These are phyloP conservation scores for Metschnikowia continentalis DNA, from an alignment of 805 yeast species.

Conservation along the genomic window DNA sequence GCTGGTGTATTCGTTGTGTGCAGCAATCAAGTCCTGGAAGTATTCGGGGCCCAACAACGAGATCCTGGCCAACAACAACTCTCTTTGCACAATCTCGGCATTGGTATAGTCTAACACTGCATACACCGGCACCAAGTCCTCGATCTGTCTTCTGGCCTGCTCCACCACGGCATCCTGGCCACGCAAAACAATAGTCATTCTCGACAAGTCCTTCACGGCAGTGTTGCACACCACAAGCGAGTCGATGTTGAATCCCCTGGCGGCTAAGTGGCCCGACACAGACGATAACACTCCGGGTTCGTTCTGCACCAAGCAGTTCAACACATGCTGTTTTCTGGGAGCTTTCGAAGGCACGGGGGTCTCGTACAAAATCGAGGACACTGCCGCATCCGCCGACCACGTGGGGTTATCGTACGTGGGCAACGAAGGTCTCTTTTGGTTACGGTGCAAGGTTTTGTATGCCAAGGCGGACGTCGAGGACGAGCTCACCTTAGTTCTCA, in stretches of 20 bases:
- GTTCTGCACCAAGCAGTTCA: slow-evolving; percentile 95
- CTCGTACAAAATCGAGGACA: slow-evolving; percentile 90
- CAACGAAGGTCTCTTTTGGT: slow-evolving; percentile 80
- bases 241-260: slow-evolving; percentile 97
- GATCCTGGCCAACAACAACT: slow-evolving; percentile 84
- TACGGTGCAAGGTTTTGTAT: slow-evolving; percentile 85
- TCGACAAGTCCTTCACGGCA: slow-evolving; percentile 88
- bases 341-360: slow-evolving; percentile 64
- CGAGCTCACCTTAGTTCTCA: slow-evolving; percentile 24
- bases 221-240: slow-evolving; percentile 95
- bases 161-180: slow-evolving; percentile 97
- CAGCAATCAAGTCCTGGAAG: slow-evolving; percentile 88
- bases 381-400: slow-evolving; percentile 97
- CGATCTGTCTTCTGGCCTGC: slow-evolving; percentile 97
- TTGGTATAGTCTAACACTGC: slow-evolving; percentile 94
- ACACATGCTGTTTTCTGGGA: slow-evolving; percentile 78
- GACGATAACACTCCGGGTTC: slow-evolving; percentile 97
- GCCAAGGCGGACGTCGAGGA: slow-evolving; percentile 92
- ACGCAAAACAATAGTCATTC: slow-evolving; percentile 93
- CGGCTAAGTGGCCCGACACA: slow-evolving; percentile 93
- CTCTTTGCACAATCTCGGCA: slow-evolving; percentile 87
- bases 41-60: slow-evolving; percentile 97
- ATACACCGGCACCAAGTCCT: slow-evolving; percentile 96
- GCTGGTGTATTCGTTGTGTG: slow-evolving; percentile 55
- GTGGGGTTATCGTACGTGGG: slow-evolving; percentile 91